These are phyloP conservation scores for Saccharomyces paradoxus DNA, from an alignment of 805 yeast species.

Conservation along the genomic window DNA sequence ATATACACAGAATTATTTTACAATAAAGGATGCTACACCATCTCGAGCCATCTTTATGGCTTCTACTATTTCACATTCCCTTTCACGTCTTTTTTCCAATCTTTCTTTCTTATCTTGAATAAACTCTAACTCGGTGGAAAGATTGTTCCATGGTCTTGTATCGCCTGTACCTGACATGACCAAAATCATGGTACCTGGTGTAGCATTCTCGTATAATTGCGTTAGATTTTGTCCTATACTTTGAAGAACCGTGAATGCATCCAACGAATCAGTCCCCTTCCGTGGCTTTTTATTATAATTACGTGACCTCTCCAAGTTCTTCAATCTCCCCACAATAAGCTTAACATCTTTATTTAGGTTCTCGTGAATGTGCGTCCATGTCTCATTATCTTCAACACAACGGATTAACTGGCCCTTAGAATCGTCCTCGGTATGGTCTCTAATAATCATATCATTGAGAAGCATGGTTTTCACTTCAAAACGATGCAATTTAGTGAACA, in stretches of 20 bases:
- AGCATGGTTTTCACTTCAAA: slow-evolving; percentile 23
- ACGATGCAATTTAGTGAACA: slow-evolving; percentile 33
- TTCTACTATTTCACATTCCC: slow-evolving; percentile 37
- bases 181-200: slow-evolving; percentile 52
- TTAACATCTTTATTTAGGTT: background rate
- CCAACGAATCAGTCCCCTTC: slow-evolving; percentile 12
- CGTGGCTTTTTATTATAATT: background rate
- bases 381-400: background rate
- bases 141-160: slow-evolving; percentile 36
- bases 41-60: slow-evolving; percentile 49
- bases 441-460: slow-evolving; percentile 32
- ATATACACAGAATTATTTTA: slow-evolving; percentile 27
- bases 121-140: slow-evolving; percentile 37
- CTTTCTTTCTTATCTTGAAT: slow-evolving; percentile 33
- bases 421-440: background rate
- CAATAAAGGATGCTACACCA: slow-evolving; percentile 49
- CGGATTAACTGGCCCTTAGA: background rate
- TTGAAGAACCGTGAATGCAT: slow-evolving; percentile 16
- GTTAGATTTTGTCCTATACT: slow-evolving; percentile 39
- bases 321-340: slow-evolving; percentile 34
- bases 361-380: background rate
- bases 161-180: slow-evolving; percentile 59
- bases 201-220: slow-evolving; percentile 43
- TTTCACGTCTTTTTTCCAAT: slow-evolving; percentile 36
- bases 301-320: slow-evolving; percentile 47